Base-by-base conservation (phyloP, 768 basidiomycete species). In the Kwoniella sp. region DNA sequence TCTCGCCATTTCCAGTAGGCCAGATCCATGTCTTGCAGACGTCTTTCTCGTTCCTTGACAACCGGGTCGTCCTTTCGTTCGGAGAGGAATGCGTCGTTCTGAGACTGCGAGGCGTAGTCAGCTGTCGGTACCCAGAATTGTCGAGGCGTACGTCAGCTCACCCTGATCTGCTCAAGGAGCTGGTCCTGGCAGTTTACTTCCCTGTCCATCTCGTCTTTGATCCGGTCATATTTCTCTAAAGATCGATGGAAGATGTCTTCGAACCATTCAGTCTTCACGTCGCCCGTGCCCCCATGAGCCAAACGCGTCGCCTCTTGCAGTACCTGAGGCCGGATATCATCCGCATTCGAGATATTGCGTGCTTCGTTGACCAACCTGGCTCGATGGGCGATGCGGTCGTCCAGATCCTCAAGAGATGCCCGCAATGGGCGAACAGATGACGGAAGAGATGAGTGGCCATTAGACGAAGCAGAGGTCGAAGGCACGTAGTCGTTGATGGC, bases 1-100 rank as follows among this genome's bases (percentile, higher is more conserved):
- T 97, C 94, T 59, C 85, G 84, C 79, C 93, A 96, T 74, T 92
- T 92, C 81, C 88, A 88, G 80, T 90, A 90, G 0, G 93, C 91
- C 12, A 89, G 79, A 68, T 95, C 92, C 48, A 95, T 86, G 13
- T 87, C 86, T 75, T 92, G 91, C 28, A 98, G 81, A 0, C 88
- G 90, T 65, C 85, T 83, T 81, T 95, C 92, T 17, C 96, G 86
- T 53, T 88, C 88, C 73, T 90, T 91, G 17, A 93, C 84, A 12
- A 84, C 82, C 0, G 88, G 85, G 73, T 94, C 92, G 13, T 90
- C 90, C 78, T 85, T 87, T 25, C 93, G 85, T 3, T 90, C 90
- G 37, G 86, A 83, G 15, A 95, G 72, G 80, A 96, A 94, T 22
- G 83, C 76, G 25, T 86, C 86, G 75, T 93, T 92, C n/a, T 84